A percentile compares a stretch with the other conserved stretches of the same genome.
These are phyloP conservation scores for Ophiostoma tasmaniense DNA, from an alignment of 2,329 filamentous ascomycete genomes.

Conservation along the genomic window DNA sequence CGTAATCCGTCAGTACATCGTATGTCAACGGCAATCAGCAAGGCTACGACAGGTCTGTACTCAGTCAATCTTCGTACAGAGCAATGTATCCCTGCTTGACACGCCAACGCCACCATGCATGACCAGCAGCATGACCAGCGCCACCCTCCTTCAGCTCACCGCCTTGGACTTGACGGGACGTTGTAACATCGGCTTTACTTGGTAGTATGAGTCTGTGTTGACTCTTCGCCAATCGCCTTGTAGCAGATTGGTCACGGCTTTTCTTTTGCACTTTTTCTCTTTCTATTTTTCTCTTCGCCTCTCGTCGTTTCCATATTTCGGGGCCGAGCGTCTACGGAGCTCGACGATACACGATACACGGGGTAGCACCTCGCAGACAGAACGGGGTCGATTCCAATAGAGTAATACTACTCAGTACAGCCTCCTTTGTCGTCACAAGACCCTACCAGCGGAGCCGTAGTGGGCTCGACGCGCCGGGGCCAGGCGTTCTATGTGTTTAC, in stretches of 20 bases:
- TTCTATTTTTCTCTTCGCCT: neutral
- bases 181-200: neutral
- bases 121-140: neutral
- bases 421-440: neutral
- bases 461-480: neutral
- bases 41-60: neutral
- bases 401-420: neutral
- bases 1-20: no score
- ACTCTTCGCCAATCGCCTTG: neutral
- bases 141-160: slow-evolving; percentile 3
- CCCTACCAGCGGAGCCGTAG: neutral
- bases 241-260: no score
- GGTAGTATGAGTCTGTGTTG: neutral
- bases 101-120: neutral
- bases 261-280: neutral
- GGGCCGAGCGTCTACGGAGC: neutral
- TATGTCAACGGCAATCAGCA: no score
- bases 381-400: neutral
- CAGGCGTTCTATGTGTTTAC: neutral
- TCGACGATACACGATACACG: neutral
- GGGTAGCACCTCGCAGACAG: neutral
- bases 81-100: neutral
- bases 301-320: neutral
- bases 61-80: no score
- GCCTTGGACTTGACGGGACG: neutral